These are phyloP conservation scores for Penicillium nordicum DNA, from an alignment of 2,329 filamentous ascomycete genomes.

Conservation along the genomic window DNA sequence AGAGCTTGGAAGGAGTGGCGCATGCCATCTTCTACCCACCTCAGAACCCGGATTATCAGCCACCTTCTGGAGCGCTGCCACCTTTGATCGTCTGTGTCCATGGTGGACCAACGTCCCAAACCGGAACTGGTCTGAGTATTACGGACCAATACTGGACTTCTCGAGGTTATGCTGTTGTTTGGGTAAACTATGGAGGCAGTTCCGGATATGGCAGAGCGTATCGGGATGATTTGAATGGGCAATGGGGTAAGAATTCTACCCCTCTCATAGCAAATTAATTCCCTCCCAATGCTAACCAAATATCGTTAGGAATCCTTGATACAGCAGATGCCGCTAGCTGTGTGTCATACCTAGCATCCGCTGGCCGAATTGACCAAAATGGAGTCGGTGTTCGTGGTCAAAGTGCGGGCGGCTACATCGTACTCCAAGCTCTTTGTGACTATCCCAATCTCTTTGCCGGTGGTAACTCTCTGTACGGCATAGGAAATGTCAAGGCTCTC, in stretches of 20 bases:
- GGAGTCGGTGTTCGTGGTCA: slow-evolving; percentile 48
- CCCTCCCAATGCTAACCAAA: background rate
- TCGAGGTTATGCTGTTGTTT: slow-evolving; percentile 50
- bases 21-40: slow-evolving; percentile 50
- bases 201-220: slow-evolving; percentile 50
- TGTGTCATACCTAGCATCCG: slow-evolving; percentile 40
- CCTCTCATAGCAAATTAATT: too few relatives aligned
- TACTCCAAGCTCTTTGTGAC: slow-evolving; percentile 46
- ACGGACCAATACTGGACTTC: slow-evolving; percentile 52
- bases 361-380: slow-evolving; percentile 35
- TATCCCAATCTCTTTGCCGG: slow-evolving; percentile 29
- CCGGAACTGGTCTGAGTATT: slow-evolving; percentile 43
- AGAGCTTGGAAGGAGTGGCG: slow-evolving; percentile 20
- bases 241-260: slow-evolving; percentile 43
- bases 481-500: slow-evolving; percentile 48
- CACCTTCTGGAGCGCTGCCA: slow-evolving; percentile 40
- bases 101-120: slow-evolving; percentile 42
- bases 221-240: slow-evolving; percentile 46
- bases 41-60: slow-evolving; percentile 44
- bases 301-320: slow-evolving; percentile 34
- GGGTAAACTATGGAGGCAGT: slow-evolving; percentile 53
- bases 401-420: slow-evolving; percentile 53
- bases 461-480: slow-evolving; percentile 49
- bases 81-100: slow-evolving; percentile 45
- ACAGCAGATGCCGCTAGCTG: slow-evolving; percentile 49